Conservation (phyloP, 2,329 filamentous ascomycete genomes). For the Ophiobolus disseminans region DNA sequence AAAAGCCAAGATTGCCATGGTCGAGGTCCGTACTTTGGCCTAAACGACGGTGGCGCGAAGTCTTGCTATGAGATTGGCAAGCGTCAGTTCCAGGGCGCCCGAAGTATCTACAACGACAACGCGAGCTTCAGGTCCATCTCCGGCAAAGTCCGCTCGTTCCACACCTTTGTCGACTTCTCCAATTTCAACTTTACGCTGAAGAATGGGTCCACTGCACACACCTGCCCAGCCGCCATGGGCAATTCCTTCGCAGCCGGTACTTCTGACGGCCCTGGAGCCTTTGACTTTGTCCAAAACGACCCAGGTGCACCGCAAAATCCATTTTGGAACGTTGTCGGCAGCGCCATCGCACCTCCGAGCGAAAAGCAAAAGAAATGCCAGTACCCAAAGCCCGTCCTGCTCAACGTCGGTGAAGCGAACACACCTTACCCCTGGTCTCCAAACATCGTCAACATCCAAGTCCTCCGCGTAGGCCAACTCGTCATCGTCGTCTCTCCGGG, state of each 20-base stretch:
- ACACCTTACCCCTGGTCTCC: constrained; percentile 86
- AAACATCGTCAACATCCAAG: constrained; percentile 89
- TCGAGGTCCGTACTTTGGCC: constrained; percentile 72
- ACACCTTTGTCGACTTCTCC: constrained; percentile 84
- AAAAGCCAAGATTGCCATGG: constrained; percentile 75
- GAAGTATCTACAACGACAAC: constrained; percentile 61
- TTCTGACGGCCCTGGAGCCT: constrained; percentile 86
- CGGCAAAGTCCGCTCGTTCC: constrained; percentile 77
- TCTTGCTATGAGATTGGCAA: constrained; percentile 79
- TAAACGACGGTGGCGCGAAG: constrained; percentile 68
- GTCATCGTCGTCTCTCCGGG: constrained; percentile 84
- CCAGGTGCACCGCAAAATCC: constrained; percentile 78
- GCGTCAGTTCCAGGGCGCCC: constrained; percentile 72
- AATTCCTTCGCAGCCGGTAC: constrained; percentile 95
- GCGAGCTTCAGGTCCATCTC: constrained; percentile 59
- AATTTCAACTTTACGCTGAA: constrained; percentile 75
- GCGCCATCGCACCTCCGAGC: constrained; percentile 73
- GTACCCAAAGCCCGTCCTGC: constrained; percentile 79
- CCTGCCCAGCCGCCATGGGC: constrained; percentile 86
- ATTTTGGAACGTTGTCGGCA: constrained; percentile 79
- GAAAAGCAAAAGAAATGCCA: constrained; percentile 78
- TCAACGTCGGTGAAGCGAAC: constrained; percentile 84
- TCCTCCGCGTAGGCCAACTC: constrained; percentile 82
- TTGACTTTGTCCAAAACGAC: constrained; percentile 92
- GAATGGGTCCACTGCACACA: constrained; percentile 73